These are phyloP conservation scores for Daldinia childiae DNA, from an alignment of 495 filamentous ascomycete genomes.

Conservation along the genomic window DNA sequence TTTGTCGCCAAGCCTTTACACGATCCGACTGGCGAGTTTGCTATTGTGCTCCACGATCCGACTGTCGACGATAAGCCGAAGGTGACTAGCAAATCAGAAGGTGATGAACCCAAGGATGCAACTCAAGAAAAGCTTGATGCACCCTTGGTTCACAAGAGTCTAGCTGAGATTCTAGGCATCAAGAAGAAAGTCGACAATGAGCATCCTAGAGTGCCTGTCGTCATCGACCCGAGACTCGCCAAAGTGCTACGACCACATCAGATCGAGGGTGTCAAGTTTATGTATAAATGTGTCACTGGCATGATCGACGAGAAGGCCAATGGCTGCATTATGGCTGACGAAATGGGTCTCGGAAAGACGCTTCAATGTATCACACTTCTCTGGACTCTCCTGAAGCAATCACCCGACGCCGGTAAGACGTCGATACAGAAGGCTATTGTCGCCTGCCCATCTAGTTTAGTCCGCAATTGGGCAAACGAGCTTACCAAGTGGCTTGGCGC, in stretches of 20 bases:
- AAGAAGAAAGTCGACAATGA: slow-evolving; percentile 86
- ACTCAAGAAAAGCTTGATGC: slow-evolving; percentile 71
- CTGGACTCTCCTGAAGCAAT: slow-evolving; percentile 97
- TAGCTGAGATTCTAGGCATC: slow-evolving; percentile 95
- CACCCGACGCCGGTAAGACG: slow-evolving; percentile 89
- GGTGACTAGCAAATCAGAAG: slow-evolving; percentile 57
- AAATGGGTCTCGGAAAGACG: slow-evolving; percentile 98
- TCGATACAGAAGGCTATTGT: slow-evolving; percentile 98
- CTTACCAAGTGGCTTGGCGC: slow-evolving; percentile 93
- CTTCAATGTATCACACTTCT: slow-evolving; percentile 75
- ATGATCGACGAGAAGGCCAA: slow-evolving; percentile 93
- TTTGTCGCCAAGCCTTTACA: slow-evolving; percentile 93
- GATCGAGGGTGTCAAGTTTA: slow-evolving; percentile 97
- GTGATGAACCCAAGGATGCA: slow-evolving; percentile 62
- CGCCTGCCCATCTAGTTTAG: slow-evolving; percentile 96
- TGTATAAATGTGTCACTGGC: slow-evolving; percentile 93
- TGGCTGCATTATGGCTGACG: slow-evolving; percentile 99
- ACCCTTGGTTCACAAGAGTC: slow-evolving; percentile 87
- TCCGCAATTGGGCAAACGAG: slow-evolving; percentile 98
- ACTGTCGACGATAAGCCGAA: slow-evolving; percentile 87
- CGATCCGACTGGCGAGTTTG: slow-evolving; percentile 94
- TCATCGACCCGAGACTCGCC: slow-evolving; percentile 90
- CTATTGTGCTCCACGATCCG: slow-evolving; percentile 95
- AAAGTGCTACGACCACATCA: slow-evolving; percentile 97
- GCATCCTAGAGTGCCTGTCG: slow-evolving; percentile 89